Evolutionary conservation across 1,139 yeast species (phyloP).

Genomic region (Spencermartinsiella ligniputridi): DNA sequence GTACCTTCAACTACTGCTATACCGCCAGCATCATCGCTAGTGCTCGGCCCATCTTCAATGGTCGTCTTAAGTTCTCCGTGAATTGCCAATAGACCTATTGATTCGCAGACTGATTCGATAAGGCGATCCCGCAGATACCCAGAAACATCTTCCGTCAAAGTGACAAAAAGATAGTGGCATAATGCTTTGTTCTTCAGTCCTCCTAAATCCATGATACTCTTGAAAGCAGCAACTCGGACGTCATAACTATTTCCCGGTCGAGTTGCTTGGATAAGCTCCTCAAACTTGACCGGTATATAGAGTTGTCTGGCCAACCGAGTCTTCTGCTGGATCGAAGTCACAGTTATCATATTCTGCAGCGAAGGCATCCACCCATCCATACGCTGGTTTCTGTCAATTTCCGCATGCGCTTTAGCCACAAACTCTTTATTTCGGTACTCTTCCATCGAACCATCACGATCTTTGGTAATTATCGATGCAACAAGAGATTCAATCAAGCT

Average conservation of each 20-base stretch:
- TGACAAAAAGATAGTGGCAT: conserved; percentile 56
- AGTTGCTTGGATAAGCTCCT: conserved; percentile 49
- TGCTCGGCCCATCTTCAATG: conserved; percentile 11
- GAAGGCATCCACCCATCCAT: conserved; percentile 89
- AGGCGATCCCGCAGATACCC: conserved; percentile 50
- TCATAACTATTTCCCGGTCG: conserved; percentile 46
- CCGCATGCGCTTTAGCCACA: conserved; percentile 46
- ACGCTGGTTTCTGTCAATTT: conserved; percentile 69
- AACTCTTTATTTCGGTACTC: conserved; percentile 26
- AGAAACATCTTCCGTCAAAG: conserved; percentile 54
- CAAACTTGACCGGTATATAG: conserved; percentile 47
- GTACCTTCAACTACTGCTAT: conserved; percentile 9
- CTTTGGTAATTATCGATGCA: conserved; percentile 35
- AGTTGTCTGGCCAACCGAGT: conserved; percentile 59
- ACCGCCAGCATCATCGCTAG: conserved; percentile 14
- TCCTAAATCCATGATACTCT: conserved; percentile 66
- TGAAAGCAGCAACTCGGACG: conserved; percentile 64
- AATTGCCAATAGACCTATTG: conserved; percentile 66
- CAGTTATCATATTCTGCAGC: conserved; percentile 54
- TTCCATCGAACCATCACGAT: conserved; percentile 8
- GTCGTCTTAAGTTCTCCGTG: conserved; percentile 41
- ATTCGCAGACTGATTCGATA: conserved; percentile 44
- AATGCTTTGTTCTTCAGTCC: conserved; percentile 65
- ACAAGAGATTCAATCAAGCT: conserved; percentile 56
- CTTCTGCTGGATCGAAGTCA: conserved; percentile 54